Evolutionary conservation across 1,284 basidiomycete genomes (phyloP).

Genomic region (Fereydounia khargensis): DNA sequence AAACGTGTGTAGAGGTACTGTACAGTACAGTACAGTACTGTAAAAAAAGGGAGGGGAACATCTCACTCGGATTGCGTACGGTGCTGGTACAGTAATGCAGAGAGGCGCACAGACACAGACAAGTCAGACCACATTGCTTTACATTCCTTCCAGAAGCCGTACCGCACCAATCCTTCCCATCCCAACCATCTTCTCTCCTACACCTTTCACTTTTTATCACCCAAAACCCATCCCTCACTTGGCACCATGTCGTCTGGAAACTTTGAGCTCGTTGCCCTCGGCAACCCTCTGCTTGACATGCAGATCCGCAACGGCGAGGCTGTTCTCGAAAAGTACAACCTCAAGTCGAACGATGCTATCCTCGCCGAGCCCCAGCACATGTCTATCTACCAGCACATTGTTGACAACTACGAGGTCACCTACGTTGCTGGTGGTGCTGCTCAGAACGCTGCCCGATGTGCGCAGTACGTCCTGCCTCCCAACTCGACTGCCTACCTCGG

Average conservation of each 20-base stretch:
- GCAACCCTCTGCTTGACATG: constrained; percentile 59
- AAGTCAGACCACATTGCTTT: background rate
- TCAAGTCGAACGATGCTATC: constrained; percentile 95
- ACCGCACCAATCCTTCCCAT: background rate
- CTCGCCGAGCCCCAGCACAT: constrained; percentile 86
- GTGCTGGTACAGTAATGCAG: too few species aligned
- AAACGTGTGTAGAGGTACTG: too few species aligned
- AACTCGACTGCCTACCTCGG: constrained; percentile 92
- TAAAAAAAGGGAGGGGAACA: too few species aligned
- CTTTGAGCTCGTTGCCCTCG: constrained; percentile 54
- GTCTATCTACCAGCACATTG: constrained; percentile 75
- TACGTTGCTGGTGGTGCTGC: constrained; percentile 97
- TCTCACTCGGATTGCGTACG: too few species aligned
- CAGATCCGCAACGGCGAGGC: constrained; percentile 68
- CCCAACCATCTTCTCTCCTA: constrained; percentile 13
- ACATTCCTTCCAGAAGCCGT: too few species aligned
- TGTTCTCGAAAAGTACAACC: constrained; percentile 82
- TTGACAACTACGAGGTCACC: constrained; percentile 72
- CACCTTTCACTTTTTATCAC: too few species aligned
- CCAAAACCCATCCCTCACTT: too few species aligned
- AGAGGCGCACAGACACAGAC: background rate
- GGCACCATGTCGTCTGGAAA: constrained; percentile 39
- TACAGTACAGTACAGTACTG: too few species aligned
- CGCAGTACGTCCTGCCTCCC: constrained; percentile 70
- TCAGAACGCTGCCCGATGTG: constrained; percentile 93